Evolutionary conservation across 1,284 basidiomycete genomes (phyloP).

Genomic region (Apiotrichum domesticum): DNA sequence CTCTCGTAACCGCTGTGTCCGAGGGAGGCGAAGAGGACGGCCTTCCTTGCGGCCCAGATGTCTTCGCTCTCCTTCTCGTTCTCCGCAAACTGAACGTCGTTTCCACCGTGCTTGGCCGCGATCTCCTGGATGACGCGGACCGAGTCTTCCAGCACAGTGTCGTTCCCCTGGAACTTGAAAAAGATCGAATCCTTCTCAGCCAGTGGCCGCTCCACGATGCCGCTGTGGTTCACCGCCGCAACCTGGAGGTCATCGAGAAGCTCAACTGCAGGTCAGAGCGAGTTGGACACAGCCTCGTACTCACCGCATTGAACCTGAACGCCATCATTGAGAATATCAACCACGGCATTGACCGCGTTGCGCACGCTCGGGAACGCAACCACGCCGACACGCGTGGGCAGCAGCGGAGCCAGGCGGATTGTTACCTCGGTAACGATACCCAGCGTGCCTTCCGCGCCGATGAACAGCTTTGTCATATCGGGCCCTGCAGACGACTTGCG

Average conservation of each 20-base stretch:
- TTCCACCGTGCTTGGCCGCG: conserved; percentile 59
- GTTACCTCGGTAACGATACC: conserved; percentile 89
- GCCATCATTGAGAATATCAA: conserved; percentile 54
- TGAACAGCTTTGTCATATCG: conserved; percentile 81
- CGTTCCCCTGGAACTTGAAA: conserved; percentile 71
- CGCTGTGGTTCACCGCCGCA: conserved; percentile 59
- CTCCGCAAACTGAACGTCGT: conserved; percentile 61
- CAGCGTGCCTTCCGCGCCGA: conserved; percentile 86
- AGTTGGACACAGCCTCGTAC: conserved; percentile 3
- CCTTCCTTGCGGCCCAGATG: conserved; percentile 78
- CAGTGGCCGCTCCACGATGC: conserved; percentile 53
- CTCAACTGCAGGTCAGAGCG: conserved; percentile 55
- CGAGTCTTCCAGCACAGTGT: conserved; percentile 15
- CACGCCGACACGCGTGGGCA: conserved; percentile 58
- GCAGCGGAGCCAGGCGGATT: conserved; percentile 65
- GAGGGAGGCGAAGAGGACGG: conserved; percentile 63
- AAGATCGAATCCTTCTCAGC: conserved; percentile 67
- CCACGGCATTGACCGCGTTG: conserved; percentile 59
- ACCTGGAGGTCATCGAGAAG: conserved; percentile 65
- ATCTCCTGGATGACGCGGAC: conserved; percentile 40
- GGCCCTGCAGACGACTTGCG: conserved; percentile 84
- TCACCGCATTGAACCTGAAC: conserved; percentile 44
- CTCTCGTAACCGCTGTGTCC: conserved; percentile 39
- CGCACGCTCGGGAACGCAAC: conserved; percentile 50
- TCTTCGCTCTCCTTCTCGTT: conserved; percentile 62